Evolutionary conservation across 2,329 filamentous ascomycete genomes (phyloP).

Genomic region (Penicillium sp.): DNA sequence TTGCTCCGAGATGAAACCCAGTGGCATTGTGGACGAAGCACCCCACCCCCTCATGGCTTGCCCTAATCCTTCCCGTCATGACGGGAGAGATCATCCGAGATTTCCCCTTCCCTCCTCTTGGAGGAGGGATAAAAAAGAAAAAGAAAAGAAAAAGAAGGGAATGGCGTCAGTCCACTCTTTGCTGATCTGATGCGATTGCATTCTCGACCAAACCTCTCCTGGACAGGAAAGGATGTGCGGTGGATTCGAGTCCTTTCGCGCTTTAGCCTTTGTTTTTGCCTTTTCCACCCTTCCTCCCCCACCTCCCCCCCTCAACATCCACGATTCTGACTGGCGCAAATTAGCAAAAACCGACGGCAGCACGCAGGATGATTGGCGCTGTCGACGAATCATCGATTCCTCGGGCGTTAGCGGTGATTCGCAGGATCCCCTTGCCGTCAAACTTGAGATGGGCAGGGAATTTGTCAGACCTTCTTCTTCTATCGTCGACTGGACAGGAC

Average conservation of each 20-base stretch:
- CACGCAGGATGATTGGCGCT: slow-evolving; percentile 22
- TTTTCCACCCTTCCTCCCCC: slow-evolving; percentile 8
- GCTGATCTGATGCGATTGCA: slow-evolving; percentile 17
- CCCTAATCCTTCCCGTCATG: neutral
- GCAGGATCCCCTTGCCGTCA: slow-evolving; percentile 9
- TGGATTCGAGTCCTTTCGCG: slow-evolving; percentile 1
- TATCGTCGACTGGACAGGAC: slow-evolving; percentile 16
- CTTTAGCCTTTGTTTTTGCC: neutral
- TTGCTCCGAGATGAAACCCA: slow-evolving; percentile 17
- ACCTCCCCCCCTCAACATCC: neutral
- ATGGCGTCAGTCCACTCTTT: slow-evolving; percentile 20
- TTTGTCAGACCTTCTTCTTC: slow-evolving; percentile 17
- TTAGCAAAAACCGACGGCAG: slow-evolving; percentile 15
- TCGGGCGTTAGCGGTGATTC: slow-evolving; percentile 11
- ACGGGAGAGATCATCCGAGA: slow-evolving; percentile 11
- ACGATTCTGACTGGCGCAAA: slow-evolving; percentile 23
- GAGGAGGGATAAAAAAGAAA: too few species aligned
- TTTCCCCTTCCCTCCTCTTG: slow-evolving; percentile 2
- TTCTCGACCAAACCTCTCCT: slow-evolving; percentile 1
- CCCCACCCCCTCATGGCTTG: slow-evolving; percentile 6
- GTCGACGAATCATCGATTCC: slow-evolving; percentile 18
- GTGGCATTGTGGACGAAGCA: slow-evolving; percentile 5
- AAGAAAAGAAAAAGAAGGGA: too few species aligned
- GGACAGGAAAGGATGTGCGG: slow-evolving; percentile 9
- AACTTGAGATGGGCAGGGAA: slow-evolving; percentile 4